Conservation (phyloP, 768 basidiomycete genomes). For the Mrakia gelida region DNA sequence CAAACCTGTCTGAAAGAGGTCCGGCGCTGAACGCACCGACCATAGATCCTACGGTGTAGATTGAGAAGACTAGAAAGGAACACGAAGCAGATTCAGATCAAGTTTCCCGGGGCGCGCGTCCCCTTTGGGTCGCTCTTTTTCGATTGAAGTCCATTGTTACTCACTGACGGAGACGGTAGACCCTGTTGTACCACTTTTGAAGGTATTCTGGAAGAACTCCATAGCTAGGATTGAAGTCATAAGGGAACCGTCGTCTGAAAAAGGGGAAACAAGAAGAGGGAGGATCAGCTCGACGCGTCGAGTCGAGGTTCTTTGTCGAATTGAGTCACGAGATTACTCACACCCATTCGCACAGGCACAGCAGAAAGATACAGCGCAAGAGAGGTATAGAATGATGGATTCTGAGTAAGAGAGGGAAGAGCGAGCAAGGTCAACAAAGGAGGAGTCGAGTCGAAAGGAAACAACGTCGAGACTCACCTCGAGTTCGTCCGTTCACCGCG, state of each 20-base stretch:
- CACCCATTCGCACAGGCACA: slow-evolving; percentile 9
- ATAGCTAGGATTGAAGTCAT: not conserved
- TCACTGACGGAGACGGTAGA: not conserved
- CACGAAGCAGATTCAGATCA: too few species aligned
- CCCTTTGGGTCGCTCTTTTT: not conserved
- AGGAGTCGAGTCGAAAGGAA: too few species aligned
- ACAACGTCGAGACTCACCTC: too few species aligned
- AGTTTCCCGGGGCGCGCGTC: not conserved
- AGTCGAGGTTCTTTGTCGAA: too few species aligned
- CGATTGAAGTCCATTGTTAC: not conserved
- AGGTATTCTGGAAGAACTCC: not conserved
- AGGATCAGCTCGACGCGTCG: not conserved
- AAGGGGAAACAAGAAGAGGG: not conserved
- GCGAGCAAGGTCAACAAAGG: too few species aligned
- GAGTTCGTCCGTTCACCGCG: not conserved
- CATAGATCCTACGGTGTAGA: slow-evolving; percentile 39
- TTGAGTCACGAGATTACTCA: not conserved
- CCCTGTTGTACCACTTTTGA: not conserved
- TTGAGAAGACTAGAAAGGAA: not conserved
- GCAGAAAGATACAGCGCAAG: slow-evolving; percentile 11
- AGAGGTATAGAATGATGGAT: slow-evolving; percentile 14
- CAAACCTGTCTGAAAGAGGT: slow-evolving; percentile 9
- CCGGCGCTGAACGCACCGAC: slow-evolving; percentile 19
- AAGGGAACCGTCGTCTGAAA: not conserved
- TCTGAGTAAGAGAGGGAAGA: too few species aligned